Evolutionary conservation across 2,329 filamentous ascomycete genomes (phyloP).

Genomic region (Aspergillus pseudoglaucus): DNA sequence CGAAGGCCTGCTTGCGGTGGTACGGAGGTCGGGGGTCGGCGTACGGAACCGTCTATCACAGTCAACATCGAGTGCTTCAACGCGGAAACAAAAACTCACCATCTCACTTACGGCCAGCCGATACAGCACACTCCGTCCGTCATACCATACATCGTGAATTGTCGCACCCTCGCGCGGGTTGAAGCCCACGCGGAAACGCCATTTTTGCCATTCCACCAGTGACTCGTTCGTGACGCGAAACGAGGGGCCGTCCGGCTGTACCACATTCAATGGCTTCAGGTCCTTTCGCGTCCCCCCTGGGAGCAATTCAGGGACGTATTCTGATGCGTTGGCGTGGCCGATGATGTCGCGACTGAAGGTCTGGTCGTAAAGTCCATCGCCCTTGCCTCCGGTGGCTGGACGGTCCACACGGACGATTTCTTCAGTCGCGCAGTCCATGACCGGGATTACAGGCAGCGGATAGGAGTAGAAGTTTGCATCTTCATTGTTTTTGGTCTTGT

Average conservation of each 20-base stretch:
- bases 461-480: slow-evolving; percentile 60
- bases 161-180: slow-evolving; percentile 60
- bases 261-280: slow-evolving; percentile 64
- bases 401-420: slow-evolving; percentile 53
- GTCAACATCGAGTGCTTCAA: slow-evolving; percentile 1
- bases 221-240: slow-evolving; percentile 45
- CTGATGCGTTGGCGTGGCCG: slow-evolving; percentile 46
- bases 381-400: slow-evolving; percentile 46
- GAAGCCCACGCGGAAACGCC: slow-evolving; percentile 58
- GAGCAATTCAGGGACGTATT: slow-evolving; percentile 49
- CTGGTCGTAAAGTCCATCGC: slow-evolving; percentile 42
- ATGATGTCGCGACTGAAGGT: slow-evolving; percentile 43
- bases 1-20: slow-evolving; percentile 65
- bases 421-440: slow-evolving; percentile 53
- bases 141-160: slow-evolving; percentile 63
- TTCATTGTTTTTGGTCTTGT: slow-evolving; percentile 35
- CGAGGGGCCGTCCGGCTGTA: slow-evolving; percentile 63
- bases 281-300: slow-evolving; percentile 40
- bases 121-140: slow-evolving; percentile 59
- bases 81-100: slow-evolving; percentile 31
- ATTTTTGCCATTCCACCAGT: slow-evolving; percentile 57
- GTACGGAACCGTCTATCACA: slow-evolving; percentile 50
- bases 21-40: slow-evolving; percentile 60
- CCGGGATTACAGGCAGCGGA: slow-evolving; percentile 46
- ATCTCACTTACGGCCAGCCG: slow-evolving; percentile 63